Evolutionary conservation across 441 rosid genomes (phyloP).

Genomic region (Sinapis alba): DNA sequence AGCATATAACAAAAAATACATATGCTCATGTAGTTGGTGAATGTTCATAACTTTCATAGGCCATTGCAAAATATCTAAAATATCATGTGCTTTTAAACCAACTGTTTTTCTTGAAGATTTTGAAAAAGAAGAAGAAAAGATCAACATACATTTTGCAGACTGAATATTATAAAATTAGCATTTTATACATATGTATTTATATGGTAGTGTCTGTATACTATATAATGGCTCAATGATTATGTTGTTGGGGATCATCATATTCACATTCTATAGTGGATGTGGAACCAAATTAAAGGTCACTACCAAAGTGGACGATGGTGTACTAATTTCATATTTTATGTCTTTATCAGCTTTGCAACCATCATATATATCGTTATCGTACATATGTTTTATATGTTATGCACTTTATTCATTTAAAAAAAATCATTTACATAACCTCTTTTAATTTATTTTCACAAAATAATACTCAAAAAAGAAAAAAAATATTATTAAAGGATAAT

Average conservation of each 20-base stretch:
- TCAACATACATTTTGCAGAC: neutral
- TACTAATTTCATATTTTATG: neutral
- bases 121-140: neutral
- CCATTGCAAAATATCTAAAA: neutral
- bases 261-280: constrained; percentile 18
- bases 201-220: neutral
- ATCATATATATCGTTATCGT: neutral
- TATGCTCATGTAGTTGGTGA: neutral
- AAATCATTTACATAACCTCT: too few relatives aligned
- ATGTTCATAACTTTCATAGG: neutral
- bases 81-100: neutral
- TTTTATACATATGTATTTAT: neutral
- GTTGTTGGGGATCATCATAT: constrained; percentile 14
- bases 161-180: neutral
- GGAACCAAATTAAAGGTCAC: constrained; percentile 14
- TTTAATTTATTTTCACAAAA: too few relatives aligned
- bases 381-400: neutral
- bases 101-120: neutral
- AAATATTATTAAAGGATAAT: too few relatives aligned
- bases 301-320: constrained; percentile 15
- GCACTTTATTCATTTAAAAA: neutral
- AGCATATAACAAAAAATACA: neutral
- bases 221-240: constrained; percentile 15
- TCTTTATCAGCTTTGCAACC: constrained; percentile 1
- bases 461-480: too few relatives aligned